Conservation (phyloP, 805 yeast genomes). For the Nakazawaea anatomiae region DNA sequence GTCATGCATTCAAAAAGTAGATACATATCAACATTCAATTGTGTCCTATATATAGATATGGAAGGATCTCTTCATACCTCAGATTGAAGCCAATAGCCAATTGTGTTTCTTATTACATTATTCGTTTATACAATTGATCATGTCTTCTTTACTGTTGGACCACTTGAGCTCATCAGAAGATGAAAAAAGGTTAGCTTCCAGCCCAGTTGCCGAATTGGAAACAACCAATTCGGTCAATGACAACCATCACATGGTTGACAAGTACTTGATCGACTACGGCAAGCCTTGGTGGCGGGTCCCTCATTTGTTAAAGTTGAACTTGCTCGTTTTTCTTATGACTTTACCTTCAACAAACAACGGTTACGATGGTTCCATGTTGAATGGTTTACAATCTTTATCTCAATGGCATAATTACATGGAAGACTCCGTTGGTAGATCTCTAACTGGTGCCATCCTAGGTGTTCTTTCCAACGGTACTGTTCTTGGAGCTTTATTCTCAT, state of each 20-base stretch:
- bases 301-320: conserved; percentile 30
- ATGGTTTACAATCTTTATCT: conserved; percentile 36
- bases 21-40: too few species aligned
- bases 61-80: background rate
- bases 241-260: background rate
- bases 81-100: too few species aligned
- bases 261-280: conserved; percentile 16
- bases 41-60: too few species aligned
- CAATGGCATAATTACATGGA: conserved; percentile 30
- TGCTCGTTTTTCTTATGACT: conserved; percentile 31
- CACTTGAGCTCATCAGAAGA: background rate
- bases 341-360: conserved; percentile 43
- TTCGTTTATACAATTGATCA: too few species aligned
- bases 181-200: background rate
- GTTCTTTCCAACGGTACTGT: conserved; percentile 29
- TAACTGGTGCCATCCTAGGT: conserved; percentile 25
- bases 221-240: background rate
- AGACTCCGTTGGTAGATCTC: conserved; percentile 17
- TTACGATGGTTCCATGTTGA: conserved; percentile 40
- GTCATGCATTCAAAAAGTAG: too few species aligned
- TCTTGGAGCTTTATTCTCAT: conserved; percentile 29
- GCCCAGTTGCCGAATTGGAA: background rate
- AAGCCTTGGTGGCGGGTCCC: conserved; percentile 29
- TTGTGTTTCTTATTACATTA: too few species aligned
- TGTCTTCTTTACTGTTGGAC: background rate